Base-by-base conservation (phyloP, 805 yeast genomes). In the Wickerhamomyces silvicola region DNA sequence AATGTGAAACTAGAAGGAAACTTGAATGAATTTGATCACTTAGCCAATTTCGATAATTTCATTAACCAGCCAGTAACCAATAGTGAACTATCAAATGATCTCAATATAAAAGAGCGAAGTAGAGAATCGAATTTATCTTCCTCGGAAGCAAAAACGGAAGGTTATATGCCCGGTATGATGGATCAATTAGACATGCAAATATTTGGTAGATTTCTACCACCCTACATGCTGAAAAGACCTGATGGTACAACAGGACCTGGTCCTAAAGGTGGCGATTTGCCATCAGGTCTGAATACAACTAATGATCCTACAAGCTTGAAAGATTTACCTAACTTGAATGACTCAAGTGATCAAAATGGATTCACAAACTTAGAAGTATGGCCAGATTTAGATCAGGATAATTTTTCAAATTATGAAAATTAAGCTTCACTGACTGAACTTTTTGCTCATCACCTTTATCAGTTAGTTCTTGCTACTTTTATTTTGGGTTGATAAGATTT, bases 131-230 rank as follows among this genome's bases (percentile, higher is more conserved):
- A n/a, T n/a, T n/a, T n/a, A n/a, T n/a, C 22, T 15, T 10, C 37
- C 4, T 31, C 33, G 4, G 22, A 16, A 16, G 13, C 26, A 24
- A 27, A n/a, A 10, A 24, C 12, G 5, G 52, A 47, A 13, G 20
- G 30, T 3, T 82, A 83, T 46, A 68, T 82, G 39, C 85, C 92
- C 2, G 92, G 94, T 5, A 79, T 83, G 26, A 81, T 86, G 66
- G 95, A 86, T 53, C 82, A 80, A 43, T 57, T 86, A 28, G 96
- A 86, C 52, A 75, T 84, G 49, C 88, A 84, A 49, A 68, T 86
- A 13, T 86, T 86, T 62, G 96, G 95, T 1, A 62, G 83, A 24
- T 78, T 81, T 41, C 52, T 84, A 30, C 95, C 95, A 3, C 92
- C 94, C 4, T 84, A 82, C 51, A 84, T 84, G 94, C 64, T 78